Evolutionary conservation across 2,329 filamentous ascomycete species (phyloP), one percentile per base, ranked within the genome.

Genomic region (Aspergillus hiratsukae): DNA sequence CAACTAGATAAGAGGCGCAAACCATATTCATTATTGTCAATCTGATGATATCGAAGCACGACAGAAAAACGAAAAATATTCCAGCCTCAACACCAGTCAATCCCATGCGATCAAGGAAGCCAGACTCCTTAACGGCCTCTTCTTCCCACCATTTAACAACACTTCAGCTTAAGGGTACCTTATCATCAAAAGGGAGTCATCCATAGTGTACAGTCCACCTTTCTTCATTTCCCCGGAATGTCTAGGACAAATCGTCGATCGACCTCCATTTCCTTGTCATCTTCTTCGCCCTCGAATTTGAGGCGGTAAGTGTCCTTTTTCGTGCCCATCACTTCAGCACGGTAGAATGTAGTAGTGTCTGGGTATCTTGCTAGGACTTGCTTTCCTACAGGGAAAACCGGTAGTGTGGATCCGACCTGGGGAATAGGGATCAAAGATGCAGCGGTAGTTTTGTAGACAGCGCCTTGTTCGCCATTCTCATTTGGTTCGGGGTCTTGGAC

Each of bases 321-420:
- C 78, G 78, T 83, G 37, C 86, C 86, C 74, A 90, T 88, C 8
- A 93, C 89, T 64, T 91, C 88, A 1, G 90, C 90, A 69, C 89
- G 87, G 71, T 94, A 94, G 66, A 94, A 93, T 0, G 89, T 92
- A 1, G 90, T 92, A 1, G 90, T 93, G 64, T 91, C 87, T 0
- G 90, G 90, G 67, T 94, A 94, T 56, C 91, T 77, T 0, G 90
- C 90, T 56, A 93, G 78, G 8, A 93, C 89, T 48, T 85, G 83
- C 69, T 87, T 89, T 48, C 88, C 87, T 41, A 83, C 75, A 7
- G 79, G 66, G 62, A 83, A 85, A 37, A 88, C 83, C 56, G 88
- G 82, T 43, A 88, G 80, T 3, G 81, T 75, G 17, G 87, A 76
- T 2, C 74, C 84, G 59, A 73, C 77, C 61, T 83, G 80, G 2